Conservation (phyloP, 108 stramenopile genomes). For the Cyclostephanos tholiformis region DNA sequence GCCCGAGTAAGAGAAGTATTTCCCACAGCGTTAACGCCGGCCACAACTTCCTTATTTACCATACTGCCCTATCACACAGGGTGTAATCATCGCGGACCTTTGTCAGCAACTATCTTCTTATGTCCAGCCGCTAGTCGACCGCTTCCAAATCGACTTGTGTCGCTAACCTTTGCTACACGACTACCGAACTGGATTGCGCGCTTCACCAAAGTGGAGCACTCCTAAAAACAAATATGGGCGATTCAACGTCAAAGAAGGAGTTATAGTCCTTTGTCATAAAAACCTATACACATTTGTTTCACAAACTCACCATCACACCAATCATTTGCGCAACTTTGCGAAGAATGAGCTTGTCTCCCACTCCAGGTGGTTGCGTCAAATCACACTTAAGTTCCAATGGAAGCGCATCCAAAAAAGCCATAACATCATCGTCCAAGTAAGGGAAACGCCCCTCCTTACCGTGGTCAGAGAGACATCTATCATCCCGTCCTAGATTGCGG, state of each 20-base stretch:
- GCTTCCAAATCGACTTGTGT: conserved; percentile 84
- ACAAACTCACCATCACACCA: conserved; percentile 43
- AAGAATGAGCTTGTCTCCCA: conserved; percentile 89
- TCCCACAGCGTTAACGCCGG: too few relatives aligned
- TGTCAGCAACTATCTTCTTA: conserved; percentile 11
- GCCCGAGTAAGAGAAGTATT: too few relatives aligned
- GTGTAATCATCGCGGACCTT: not conserved
- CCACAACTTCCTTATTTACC: too few relatives aligned
- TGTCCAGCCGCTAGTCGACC: conserved; percentile 71
- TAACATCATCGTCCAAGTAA: conserved; percentile 91
- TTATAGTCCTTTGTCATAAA: not conserved
- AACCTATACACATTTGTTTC: not conserved
- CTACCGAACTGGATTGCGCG: conserved; percentile 97
- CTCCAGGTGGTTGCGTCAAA: conserved; percentile 68
- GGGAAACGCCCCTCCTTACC: conserved; percentile 94
- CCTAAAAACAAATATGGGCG: not conserved
- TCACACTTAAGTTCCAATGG: conserved; percentile 63
- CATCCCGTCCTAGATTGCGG: conserved; percentile 96
- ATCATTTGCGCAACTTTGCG: conserved; percentile 65
- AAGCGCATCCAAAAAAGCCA: conserved; percentile 56
- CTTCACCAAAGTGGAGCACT: conserved; percentile 73
- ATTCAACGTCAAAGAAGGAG: not conserved
- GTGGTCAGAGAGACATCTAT: conserved; percentile 87
- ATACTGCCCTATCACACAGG: not conserved
- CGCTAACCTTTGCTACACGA: conserved; percentile 85